Evolutionary conservation across 2,329 filamentous ascomycete species (phyloP).

Genomic region (Apiospora arundinis): DNA sequence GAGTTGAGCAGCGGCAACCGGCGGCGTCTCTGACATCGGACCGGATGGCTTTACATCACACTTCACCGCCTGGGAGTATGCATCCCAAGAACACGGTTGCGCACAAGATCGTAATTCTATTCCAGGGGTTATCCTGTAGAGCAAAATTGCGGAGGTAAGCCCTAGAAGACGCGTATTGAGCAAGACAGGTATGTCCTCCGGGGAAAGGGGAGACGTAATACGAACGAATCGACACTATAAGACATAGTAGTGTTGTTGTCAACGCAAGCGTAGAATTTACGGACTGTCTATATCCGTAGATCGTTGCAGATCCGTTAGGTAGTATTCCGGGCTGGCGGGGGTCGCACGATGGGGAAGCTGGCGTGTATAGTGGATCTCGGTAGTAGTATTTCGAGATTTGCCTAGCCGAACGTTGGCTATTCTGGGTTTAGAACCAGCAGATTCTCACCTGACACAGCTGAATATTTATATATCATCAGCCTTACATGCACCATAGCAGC

Average conservation of each 20-base stretch:
- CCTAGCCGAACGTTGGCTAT: not conserved
- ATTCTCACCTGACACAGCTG: not conserved
- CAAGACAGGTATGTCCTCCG: not conserved
- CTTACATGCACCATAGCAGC: not conserved
- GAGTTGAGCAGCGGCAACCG: not conserved
- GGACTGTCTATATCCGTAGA: not conserved
- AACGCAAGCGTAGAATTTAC: not conserved
- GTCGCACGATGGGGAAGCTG: not conserved
- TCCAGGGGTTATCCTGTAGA: not conserved
- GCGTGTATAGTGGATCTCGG: not conserved
- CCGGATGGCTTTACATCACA: not conserved
- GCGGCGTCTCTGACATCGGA: not conserved
- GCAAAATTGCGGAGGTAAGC: not conserved
- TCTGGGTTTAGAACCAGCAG: not conserved
- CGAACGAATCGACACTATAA: not conserved
- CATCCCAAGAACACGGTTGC: not conserved
- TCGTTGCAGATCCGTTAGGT: not conserved
- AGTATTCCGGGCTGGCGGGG: not conserved
- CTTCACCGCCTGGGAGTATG: not conserved
- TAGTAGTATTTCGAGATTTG: not conserved
- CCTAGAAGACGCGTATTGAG: not conserved
- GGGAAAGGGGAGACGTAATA: not conserved
- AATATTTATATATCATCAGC: not conserved
- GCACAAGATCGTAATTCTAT: not conserved
- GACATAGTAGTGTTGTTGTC: not conserved